Percentiles rank a stretch among this genome's conserved stretches.
These are phyloP conservation scores for Trypanosoma cruzi DNA, from an alignment of 208 protist species.

Conservation along the genomic window DNA sequence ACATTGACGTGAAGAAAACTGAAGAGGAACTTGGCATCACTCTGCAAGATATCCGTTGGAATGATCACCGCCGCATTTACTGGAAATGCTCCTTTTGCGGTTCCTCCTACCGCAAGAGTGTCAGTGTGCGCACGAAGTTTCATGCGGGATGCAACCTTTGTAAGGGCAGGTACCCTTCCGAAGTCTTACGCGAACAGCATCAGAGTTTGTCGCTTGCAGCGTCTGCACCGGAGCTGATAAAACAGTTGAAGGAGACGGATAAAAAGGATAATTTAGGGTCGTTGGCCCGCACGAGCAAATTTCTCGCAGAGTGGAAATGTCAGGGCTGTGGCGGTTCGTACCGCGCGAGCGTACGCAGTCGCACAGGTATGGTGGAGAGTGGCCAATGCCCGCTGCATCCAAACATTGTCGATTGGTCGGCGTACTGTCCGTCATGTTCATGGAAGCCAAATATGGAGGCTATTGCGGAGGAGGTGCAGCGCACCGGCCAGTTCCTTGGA, in stretches of 20 bases:
- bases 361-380: conserved; percentile 64
- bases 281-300: conserved; percentile 69
- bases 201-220: conserved; percentile 30
- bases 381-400: conserved; percentile 72
- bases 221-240: conserved; percentile 44
- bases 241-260: conserved; percentile 40
- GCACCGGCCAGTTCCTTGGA: conserved; percentile 65
- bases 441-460: conserved; percentile 63
- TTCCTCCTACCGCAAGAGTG: conserved; percentile 71
- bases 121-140: conserved; percentile 81
- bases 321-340: conserved; percentile 54
- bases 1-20: conserved; percentile 77
- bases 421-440: conserved; percentile 61
- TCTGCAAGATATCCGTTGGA: conserved; percentile 77
- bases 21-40: conserved; percentile 83
- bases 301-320: conserved; percentile 78
- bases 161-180: conserved; percentile 67
- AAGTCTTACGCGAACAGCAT: conserved; percentile 71
- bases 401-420: conserved; percentile 44
- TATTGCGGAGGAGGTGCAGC: conserved; percentile 38
- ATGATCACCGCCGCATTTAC: conserved; percentile 86
- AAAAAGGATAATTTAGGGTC: conserved; percentile 59
- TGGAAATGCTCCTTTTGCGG: conserved; percentile 87
- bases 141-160: conserved; percentile 82
- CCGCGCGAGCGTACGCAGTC: conserved; percentile 69